Base-by-base conservation (phyloP, 2,329 filamentous ascomycete genomes). In the Diaporthe citri region DNA sequence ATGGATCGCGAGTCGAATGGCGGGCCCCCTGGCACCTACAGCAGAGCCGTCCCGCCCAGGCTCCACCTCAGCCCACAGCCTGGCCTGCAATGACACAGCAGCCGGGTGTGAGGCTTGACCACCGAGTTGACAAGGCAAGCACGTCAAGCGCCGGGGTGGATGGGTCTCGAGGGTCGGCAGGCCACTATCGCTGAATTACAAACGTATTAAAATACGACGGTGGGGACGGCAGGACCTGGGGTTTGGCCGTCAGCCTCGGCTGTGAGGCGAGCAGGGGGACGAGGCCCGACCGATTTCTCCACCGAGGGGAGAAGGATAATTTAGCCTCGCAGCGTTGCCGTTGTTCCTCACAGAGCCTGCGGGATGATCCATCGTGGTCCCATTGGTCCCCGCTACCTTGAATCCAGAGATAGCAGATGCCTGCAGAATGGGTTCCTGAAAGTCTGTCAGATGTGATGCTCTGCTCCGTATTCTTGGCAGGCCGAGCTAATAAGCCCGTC, bases 51-150 rank as follows among this genome's bases (percentile, higher is more conserved):
- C 70, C 70, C 70, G 48, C 56, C n/a, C n/a, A 62, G 41, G 70
- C 70, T 52, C 70, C 56, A 72, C 56, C 43, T 72, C 70, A 72
- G 70, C 70, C 57, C 57, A 60, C 52, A 72, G 70, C 70, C 70
- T 72, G 56, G 70, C 56, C 43, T 72, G 70, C 43, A 57, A 59
- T 71, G 52, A 57, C 20, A 72, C 36, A 31, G 56, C 39, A n/a
- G 57, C 57, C 57, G 56, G 48, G 43, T 25, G 6, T 34, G 34
- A 55, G 48, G 46, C 48, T 34, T 72, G 43, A 72, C 28, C 46
- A 51, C 62, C 28, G 62, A 51, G 20, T 36, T 66, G 46, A 56
- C 59, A 43, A 62, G 57, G 52, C 56, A 72, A 43, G 71, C 71
- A 64, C 57, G 60, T 56, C 57, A 64, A 59, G 57, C 71, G 59